These are phyloP conservation scores for Adansonia gregorii DNA, from an alignment of 441 rosid genomes.

Conservation along the genomic window DNA sequence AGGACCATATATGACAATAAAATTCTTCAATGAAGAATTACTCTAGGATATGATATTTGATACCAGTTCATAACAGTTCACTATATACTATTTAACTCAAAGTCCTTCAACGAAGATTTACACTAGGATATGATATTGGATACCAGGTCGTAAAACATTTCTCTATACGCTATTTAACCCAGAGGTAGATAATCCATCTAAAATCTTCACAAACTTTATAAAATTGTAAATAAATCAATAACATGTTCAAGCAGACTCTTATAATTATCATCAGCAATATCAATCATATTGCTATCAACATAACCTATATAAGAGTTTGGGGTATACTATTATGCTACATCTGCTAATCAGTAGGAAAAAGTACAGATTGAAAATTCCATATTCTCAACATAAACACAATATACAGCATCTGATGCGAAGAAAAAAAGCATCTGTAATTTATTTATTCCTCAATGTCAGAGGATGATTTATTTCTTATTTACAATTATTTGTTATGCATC, in stretches of 20 bases:
- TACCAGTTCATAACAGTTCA: neutral
- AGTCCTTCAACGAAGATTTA: neutral
- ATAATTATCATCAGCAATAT: neutral
- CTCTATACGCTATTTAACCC: neutral
- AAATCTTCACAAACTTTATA: neutral
- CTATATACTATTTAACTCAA: too few relatives aligned
- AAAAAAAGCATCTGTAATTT: neutral
- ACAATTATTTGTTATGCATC: neutral
- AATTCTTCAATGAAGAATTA: too few relatives aligned
- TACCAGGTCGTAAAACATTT: neutral
- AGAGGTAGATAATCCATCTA: neutral
- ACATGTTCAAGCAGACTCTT: neutral
- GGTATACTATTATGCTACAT: neutral
- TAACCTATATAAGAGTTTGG: neutral
- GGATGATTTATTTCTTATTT: neutral
- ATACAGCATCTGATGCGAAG: neutral
- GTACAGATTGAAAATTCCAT: neutral
- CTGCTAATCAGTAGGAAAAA: neutral
- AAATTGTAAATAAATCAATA: neutral
- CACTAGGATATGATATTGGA: neutral
- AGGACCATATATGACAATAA: neutral
- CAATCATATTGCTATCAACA: neutral
- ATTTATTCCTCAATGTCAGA: neutral
- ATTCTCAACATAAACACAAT: slow-evolving; percentile 2
- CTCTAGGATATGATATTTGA: too few relatives aligned